Evolutionary conservation across 2,329 filamentous ascomycete species (phyloP).

Genomic region (Penicillium concentricum): DNA sequence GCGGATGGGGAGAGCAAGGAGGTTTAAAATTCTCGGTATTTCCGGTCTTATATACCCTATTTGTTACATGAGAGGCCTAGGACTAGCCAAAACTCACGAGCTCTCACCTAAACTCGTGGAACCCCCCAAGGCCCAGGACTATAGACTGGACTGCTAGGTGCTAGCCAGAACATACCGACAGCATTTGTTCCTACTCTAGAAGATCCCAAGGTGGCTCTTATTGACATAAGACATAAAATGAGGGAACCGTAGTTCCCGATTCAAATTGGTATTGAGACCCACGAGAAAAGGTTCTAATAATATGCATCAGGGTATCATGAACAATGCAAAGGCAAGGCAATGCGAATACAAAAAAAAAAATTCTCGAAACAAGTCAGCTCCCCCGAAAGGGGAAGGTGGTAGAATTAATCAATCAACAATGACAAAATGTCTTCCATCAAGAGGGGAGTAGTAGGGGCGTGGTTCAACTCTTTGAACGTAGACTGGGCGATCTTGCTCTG

Average conservation of each 20-base stretch:
- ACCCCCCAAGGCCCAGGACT: not conserved
- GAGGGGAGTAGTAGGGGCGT: slow-evolving; percentile 17
- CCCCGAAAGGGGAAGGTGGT: not conserved
- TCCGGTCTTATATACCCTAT: not conserved
- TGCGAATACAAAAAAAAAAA: slow-evolving; percentile 1
- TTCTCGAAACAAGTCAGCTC: not conserved
- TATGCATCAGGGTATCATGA: slow-evolving; percentile 26
- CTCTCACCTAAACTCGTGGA: too few species aligned
- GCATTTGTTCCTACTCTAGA: not conserved
- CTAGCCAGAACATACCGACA: slow-evolving; percentile 1
- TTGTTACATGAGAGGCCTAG: not conserved
- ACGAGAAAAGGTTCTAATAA: slow-evolving; percentile 13
- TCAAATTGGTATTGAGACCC: slow-evolving; percentile 2
- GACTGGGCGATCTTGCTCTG: slow-evolving; percentile 24
- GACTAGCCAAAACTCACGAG: not conserved
- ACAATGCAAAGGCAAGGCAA: slow-evolving; percentile 9
- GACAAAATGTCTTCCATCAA: slow-evolving; percentile 25
- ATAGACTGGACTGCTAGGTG: not conserved
- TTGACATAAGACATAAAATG: not conserved
- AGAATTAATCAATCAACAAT: slow-evolving; percentile 28
- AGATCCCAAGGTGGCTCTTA: not conserved
- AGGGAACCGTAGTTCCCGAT: not conserved
- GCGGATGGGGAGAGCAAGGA: slow-evolving; percentile 42
- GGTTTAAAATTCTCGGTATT: slow-evolving; percentile 28
- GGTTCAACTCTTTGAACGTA: slow-evolving; percentile 26